Evolutionary conservation across 352 stramenopile species (phyloP), one percentile per base, ranked within the genome.

Genomic region (Globisporangium abappressorium): DNA sequence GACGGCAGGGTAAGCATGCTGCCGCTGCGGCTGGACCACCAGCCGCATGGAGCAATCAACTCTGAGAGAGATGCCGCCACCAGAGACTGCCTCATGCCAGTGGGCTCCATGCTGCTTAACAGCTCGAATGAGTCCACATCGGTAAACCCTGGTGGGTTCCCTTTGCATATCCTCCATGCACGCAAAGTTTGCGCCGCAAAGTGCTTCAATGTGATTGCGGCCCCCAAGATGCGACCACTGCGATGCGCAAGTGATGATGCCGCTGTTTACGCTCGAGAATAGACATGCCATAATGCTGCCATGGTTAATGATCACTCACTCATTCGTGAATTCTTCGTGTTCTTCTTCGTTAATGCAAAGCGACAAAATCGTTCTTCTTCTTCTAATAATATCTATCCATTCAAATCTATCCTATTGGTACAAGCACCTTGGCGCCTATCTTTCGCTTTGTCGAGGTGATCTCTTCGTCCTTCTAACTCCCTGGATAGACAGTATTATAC

Each of bases 401-500:
- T 28, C 47, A 55, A 28, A 30, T 55, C 47, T 55, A 55, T 55
- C n/a, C 22, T 55, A 55, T 55, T 55, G 47, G 47, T 55, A 55
- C 47, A 55, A 55, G 47, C 47, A 54, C 18, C 20, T 26, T 15
- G 4, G 11, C 20, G 12, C 15, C 11, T 20, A 46, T 5, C 11
- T 14, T 46, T 20, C 18, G 12, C 38, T 46, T 46, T 54, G 47
- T 20, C 12, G 6, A 5, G 9, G 47, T 26, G 47, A 26, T 54
- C 20, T 54, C 47, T 2, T 54, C 5, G 2, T 54, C 46, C n/a
- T 15, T 54, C 47, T 2, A n/a, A 26, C 20, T n/a, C 43, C 9
- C 8, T 14, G n/a, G n/a, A 55, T 8, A 55, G 11, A n/a, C 47
- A 55, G 18, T 28, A 55, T 55, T 55, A 55, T 55, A 55, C 18